Evolutionary conservation across 2,329 filamentous ascomycete genomes (phyloP).

Genomic region (Aureobasidium zeae): DNA sequence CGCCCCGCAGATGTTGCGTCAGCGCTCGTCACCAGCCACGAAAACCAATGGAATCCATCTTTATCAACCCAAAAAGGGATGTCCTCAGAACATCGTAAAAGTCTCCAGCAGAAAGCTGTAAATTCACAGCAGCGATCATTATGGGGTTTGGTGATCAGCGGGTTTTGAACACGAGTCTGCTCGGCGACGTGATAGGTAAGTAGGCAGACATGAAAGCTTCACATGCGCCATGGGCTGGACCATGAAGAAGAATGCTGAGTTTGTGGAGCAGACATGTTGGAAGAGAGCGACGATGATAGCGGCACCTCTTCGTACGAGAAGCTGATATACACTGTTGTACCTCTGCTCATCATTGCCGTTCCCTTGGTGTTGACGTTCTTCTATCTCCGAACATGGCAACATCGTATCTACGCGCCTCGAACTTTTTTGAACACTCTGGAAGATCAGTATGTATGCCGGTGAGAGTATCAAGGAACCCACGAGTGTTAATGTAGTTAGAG

Average conservation of each 20-base stretch:
- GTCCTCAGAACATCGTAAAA: constrained; percentile 3
- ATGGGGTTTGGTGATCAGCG: background rate
- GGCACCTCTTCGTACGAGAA: constrained; percentile 9
- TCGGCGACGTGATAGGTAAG: background rate
- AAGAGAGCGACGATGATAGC: constrained; percentile 10
- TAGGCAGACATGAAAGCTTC: background rate
- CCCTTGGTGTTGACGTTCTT: constrained; percentile 39
- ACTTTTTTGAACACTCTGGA: constrained; percentile 21
- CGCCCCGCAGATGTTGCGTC: constrained; percentile 9
- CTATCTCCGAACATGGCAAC: constrained; percentile 34
- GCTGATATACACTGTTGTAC: constrained; percentile 41
- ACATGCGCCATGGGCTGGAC: background rate
- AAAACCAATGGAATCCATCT: background rate
- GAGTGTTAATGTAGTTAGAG: constrained; percentile 23
- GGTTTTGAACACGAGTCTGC: background rate
- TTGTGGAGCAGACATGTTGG: background rate
- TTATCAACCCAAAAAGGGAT: background rate
- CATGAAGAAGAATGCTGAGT: background rate
- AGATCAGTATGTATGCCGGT: constrained; percentile 2
- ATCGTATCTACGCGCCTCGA: constrained; percentile 32
- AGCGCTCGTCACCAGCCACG: constrained; percentile 8
- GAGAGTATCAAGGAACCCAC: background rate
- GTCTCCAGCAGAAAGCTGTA: background rate
- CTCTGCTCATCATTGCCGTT: constrained; percentile 36
- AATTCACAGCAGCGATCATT: background rate